phyloP scores from a whole-genome alignment of 306 rosid genomes.

The Hippophae gyantsensis region DNA sequence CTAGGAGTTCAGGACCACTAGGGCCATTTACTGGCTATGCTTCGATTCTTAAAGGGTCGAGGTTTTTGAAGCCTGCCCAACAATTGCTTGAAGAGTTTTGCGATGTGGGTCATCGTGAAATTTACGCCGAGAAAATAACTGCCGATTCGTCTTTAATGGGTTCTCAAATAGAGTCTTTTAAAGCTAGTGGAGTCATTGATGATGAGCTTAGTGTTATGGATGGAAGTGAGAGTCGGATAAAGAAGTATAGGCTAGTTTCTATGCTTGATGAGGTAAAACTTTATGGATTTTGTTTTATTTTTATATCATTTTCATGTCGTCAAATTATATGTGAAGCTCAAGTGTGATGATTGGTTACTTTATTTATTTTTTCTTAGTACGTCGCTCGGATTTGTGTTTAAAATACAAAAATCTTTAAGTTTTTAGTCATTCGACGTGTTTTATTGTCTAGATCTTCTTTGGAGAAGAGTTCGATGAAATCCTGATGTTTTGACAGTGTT shows the following conservation, averaged over 20 bases:
- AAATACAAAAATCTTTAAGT: background rate
- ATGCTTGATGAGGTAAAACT: conserved; percentile 74
- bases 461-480: conserved; percentile 12
- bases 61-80: conserved; percentile 70
- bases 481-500: background rate
- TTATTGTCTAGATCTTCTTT: conserved; percentile 6
- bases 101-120: conserved; percentile 31
- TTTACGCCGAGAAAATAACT: conserved; percentile 15
- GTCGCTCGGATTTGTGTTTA: too few species aligned
- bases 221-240: conserved; percentile 29
- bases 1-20: conserved; percentile 33
- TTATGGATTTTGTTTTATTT: background rate
- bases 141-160: conserved; percentile 41
- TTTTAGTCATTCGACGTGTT: conserved; percentile 9
- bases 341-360: conserved; percentile 9
- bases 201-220: conserved; percentile 13
- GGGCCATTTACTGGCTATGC: conserved; percentile 71
- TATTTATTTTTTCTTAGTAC: background rate
- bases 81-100: conserved; percentile 59
- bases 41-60: conserved; percentile 62
- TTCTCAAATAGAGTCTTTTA: conserved; percentile 27
- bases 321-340: background rate
- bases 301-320: background rate
- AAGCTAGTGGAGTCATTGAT: conserved; percentile 2
- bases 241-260: conserved; percentile 49